These are phyloP conservation scores for Pythium dissimile DNA, from an alignment of 352 stramenopile genomes.

Conservation along the genomic window DNA sequence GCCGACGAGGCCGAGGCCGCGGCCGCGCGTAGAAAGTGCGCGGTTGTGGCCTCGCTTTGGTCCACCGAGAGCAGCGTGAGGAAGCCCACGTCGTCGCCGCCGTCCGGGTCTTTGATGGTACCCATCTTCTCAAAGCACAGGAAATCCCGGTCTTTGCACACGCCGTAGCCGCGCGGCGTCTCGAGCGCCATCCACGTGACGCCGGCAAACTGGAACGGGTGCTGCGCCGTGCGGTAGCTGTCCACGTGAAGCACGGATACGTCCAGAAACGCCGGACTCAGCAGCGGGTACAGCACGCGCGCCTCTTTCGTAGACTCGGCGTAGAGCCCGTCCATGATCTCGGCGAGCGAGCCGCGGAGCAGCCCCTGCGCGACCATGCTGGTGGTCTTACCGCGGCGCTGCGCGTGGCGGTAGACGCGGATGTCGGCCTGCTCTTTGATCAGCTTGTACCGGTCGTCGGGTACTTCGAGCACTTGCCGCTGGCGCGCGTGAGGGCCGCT, in stretches of 20 bases:
- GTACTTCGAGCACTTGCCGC: not conserved
- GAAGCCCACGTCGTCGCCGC: constrained; percentile 61
- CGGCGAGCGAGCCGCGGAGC: constrained; percentile 52
- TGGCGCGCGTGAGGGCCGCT: not conserved
- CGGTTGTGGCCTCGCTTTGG: constrained; percentile 7
- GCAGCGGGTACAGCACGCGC: constrained; percentile 53
- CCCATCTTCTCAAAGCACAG: constrained; percentile 79
- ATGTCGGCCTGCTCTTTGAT: constrained; percentile 60
- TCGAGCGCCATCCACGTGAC: constrained; percentile 70
- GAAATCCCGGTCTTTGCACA: constrained; percentile 69
- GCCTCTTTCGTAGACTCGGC: constrained; percentile 68
- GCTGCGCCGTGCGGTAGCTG: constrained; percentile 46
- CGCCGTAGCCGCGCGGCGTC: constrained; percentile 34
- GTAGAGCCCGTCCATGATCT: constrained; percentile 80
- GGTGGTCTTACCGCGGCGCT: constrained; percentile 36
- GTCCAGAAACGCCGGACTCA: constrained; percentile 56
- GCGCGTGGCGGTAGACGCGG: constrained; percentile 48
- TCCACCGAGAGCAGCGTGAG: constrained; percentile 73
- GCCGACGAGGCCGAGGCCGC: not conserved
- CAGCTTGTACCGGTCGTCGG: constrained; percentile 52
- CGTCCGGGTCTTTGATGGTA: constrained; percentile 17
- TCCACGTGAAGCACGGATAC: constrained; percentile 66
- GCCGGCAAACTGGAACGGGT: constrained; percentile 71
- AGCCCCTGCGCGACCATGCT: constrained; percentile 60
- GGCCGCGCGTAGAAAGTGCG: not conserved